These are phyloP conservation scores for Boletellus deceptivus DNA, from an alignment of 1,284 basidiomycete genomes.

Conservation along the genomic window DNA sequence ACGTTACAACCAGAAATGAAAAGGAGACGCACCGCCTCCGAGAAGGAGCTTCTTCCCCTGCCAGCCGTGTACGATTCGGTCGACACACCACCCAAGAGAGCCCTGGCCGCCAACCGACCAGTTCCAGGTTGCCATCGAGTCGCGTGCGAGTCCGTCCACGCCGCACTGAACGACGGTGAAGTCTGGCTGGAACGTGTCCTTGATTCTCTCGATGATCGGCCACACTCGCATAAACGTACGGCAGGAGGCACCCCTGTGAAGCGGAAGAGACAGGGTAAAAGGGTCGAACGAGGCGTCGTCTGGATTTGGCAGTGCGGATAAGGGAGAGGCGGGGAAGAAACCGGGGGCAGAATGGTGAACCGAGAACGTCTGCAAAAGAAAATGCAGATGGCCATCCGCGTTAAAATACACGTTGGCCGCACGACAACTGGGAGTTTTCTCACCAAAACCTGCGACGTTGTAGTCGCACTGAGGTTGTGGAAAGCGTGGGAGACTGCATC, in stretches of 20 bases:
- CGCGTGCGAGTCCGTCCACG: conserved; percentile 81
- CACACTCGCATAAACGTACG: conserved; percentile 64
- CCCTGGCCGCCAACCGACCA: conserved; percentile 67
- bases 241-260: conserved; percentile 63
- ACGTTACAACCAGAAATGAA: too few relatives aligned
- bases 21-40: conserved; percentile 52
- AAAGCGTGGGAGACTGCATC: conserved; percentile 87
- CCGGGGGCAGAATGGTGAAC: conserved; percentile 80
- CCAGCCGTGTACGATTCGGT: conserved; percentile 58
- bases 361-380: conserved; percentile 61
- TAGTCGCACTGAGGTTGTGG: conserved; percentile 36
- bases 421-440: conserved; percentile 9
- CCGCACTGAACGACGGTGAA: conserved; percentile 85
- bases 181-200: conserved; percentile 68
- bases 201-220: conserved; percentile 59
- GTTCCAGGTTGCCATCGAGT: conserved; percentile 78
- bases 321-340: conserved; percentile 75
- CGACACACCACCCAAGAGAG: conserved; percentile 69
- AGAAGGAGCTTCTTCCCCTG: conserved; percentile 57
- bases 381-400: not conserved
- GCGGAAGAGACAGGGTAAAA: conserved; percentile 75
- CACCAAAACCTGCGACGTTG: conserved; percentile 58
- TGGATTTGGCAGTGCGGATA: conserved; percentile 49
- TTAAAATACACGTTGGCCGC: not conserved
- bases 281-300: conserved; percentile 50